Evolutionary conservation across 2,329 filamentous ascomycete genomes (phyloP).

Genomic region (Aspergillus quadricinctus): DNA sequence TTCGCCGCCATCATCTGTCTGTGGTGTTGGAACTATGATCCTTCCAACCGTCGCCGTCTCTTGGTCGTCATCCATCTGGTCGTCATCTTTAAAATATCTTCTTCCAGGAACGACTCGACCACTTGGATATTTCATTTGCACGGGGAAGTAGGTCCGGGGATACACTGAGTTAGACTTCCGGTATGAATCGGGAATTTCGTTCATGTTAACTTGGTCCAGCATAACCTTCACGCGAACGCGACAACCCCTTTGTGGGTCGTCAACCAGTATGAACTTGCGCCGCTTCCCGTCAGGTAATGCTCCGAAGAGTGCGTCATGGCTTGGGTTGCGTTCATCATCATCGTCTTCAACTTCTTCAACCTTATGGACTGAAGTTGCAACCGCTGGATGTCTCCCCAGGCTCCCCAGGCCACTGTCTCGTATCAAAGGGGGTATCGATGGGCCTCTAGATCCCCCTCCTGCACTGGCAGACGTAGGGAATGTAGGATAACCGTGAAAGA

Average conservation of each 20-base stretch:
- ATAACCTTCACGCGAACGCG: slow-evolving; percentile 86
- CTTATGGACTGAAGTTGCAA: slow-evolving; percentile 30
- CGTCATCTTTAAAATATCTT: slow-evolving; percentile 68
- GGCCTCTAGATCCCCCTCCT: slow-evolving; percentile 49
- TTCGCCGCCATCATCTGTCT: slow-evolving; percentile 68
- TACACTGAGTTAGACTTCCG: slow-evolving; percentile 85
- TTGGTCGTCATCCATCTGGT: slow-evolving; percentile 46
- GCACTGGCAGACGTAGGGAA: slow-evolving; percentile 56
- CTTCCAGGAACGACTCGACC: slow-evolving; percentile 66
- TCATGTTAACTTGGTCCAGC: slow-evolving; percentile 88
- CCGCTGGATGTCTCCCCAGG: slow-evolving; percentile 28
- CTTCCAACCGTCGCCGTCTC: slow-evolving; percentile 34
- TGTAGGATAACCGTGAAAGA: slow-evolving; percentile 66
- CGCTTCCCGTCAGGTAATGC: slow-evolving; percentile 85
- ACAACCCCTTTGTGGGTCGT: slow-evolving; percentile 76
- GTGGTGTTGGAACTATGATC: slow-evolving; percentile 56
- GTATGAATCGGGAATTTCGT: slow-evolving; percentile 94
- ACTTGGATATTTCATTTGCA: slow-evolving; percentile 85
- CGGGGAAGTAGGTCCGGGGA: slow-evolving; percentile 84
- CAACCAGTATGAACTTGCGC: slow-evolving; percentile 93
- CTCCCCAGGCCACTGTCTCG: slow-evolving; percentile 50
- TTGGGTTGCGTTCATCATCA: slow-evolving; percentile 27
- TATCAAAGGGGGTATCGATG: slow-evolving; percentile 62
- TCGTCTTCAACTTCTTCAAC: slow-evolving; percentile 20
- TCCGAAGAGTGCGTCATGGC: slow-evolving; percentile 70